Base-by-base conservation (phyloP, 2,329 filamentous ascomycete genomes). In the Aspergillus fischeri region DNA sequence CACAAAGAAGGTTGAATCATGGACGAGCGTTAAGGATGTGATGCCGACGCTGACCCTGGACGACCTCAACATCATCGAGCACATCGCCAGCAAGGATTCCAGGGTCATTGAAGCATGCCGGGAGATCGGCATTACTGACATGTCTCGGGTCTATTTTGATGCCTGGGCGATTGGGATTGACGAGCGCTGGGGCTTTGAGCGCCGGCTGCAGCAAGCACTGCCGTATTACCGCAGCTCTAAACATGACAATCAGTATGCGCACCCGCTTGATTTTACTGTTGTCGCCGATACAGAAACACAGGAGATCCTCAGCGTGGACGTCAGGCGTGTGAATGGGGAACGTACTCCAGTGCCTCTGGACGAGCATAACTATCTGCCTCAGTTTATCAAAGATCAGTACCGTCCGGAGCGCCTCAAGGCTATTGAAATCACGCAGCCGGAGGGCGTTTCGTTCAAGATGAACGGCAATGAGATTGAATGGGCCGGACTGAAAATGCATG, bases 81-180 rank as follows among this genome's bases (percentile, higher is more conserved):
- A 64, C 7, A 53, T 71, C 10, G 67, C 66, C 21, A 71, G 70
- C 47, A 62, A 66, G 24, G 74, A 81, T 42, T 14, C 14, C 3
- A 66, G 69, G 8, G 70, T 75, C 3, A 69, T 71, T 51, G 58
- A 68, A 14, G 70, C 67, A 17, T 74, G 72, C 56, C 64, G 65
- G 9, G 71, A 70, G 6, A 65, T 74, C 21, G 72, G 72, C 45
- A 73, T 74, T 41, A 69, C 65, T 41, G 70, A 73, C 49, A 73
- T 73, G 70, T 64, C 59, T 48, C 69, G 70, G 56, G 67, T 73
- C 21, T 73, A 66, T 58, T 55, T 72, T 9, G 70, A 73, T 59
- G 65, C 70, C 27, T 74, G 72, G 72, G 70, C 72, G 7, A 73
- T 74, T 14, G 72, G 72, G 10, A 61, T 70, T 25, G 72, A 74